Evolutionary conservation across 2,329 filamentous ascomycete species (phyloP), one percentile per base, ranked within the genome.

Genomic region (Phyllosticta capitalensis): DNA sequence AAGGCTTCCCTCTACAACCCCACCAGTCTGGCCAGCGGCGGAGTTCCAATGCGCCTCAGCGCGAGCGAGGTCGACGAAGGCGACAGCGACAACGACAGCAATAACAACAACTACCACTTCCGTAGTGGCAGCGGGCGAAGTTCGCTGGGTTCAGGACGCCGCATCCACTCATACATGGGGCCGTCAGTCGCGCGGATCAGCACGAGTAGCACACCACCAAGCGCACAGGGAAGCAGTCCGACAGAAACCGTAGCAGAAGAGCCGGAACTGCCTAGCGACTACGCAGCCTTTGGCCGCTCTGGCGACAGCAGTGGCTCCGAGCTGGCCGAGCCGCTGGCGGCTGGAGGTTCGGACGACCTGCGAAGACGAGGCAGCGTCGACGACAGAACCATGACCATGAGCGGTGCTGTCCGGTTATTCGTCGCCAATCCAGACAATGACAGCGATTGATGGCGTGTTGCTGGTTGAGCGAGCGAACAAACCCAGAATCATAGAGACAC

Each of bases 31-130:
- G 78, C 82, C 60, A 88, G 90, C 62, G 88, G 86, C 49, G 91
- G 90, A 58, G 92, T 97, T 48, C 94, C 94, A 1, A 84, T 96
- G 74, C 86, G 94, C 51, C 79, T 99, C 63, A 95, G 90, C 71
- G 92, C 94, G n/a, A 95, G 89, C 55, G 94, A 99, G 73, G 89
- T 97, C 14, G 91, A 95, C 67, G 90, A 89, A 65, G 91, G 87
- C 64, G 90, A 92, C 66, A 90, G 86, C 69, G 89, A 90, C 56
- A 87, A 90, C 52, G 88, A 90, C 64, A 76, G 71, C 63, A 38
- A 38, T 4, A 38, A 38, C 30, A 38, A 78, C 61, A 5, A 66
- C 67, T 49, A 80, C n/a, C 88, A 92, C 73, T 83, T 84, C 63
- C 79, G 88, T 64, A 88, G 84, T 21, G 86, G 87, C 52, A 91